Evolutionary conservation across 495 filamentous ascomycete genomes (phyloP).

Genomic region (Hypoxylon lienhwacheense): DNA sequence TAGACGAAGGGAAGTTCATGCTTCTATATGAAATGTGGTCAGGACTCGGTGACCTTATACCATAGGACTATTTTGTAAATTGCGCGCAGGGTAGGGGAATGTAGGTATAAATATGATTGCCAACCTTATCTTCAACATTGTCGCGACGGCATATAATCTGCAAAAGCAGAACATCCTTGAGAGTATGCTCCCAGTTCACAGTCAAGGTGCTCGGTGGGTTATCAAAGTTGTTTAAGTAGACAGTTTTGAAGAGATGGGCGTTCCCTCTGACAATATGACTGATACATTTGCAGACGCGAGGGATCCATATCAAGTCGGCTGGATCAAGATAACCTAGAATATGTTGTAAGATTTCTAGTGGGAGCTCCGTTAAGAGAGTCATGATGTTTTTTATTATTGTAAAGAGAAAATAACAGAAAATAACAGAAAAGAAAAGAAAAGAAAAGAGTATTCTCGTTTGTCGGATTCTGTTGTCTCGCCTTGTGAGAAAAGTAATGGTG

Average conservation of each 20-base stretch:
- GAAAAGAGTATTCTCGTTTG: too few relatives aligned
- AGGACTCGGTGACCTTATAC: background rate
- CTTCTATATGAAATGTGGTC: conserved; percentile 24
- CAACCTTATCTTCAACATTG: conserved; percentile 40
- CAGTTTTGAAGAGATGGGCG: conserved; percentile 51
- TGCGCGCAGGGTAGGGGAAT: background rate
- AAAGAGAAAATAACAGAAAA: too few relatives aligned
- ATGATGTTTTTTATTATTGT: conserved; percentile 32
- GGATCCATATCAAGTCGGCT: conserved; percentile 51
- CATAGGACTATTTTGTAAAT: background rate
- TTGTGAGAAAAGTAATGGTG: too few relatives aligned
- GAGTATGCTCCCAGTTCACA: conserved; percentile 53
- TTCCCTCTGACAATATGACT: conserved; percentile 55
- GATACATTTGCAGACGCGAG: conserved; percentile 51
- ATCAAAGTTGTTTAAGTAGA: conserved; percentile 56
- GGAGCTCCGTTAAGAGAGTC: conserved; percentile 46
- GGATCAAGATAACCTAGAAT: conserved; percentile 59
- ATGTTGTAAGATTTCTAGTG: conserved; percentile 60
- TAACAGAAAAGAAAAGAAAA: too few relatives aligned
- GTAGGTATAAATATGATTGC: too few relatives aligned
- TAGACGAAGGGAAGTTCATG: conserved; percentile 46
- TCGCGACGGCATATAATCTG: conserved; percentile 44
- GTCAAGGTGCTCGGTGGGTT: conserved; percentile 22
- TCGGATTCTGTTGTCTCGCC: too few relatives aligned
- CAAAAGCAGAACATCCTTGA: conserved; percentile 53